phyloP scores from a whole-genome alignment of 2,329 filamentous ascomycete species.

The Fonsecaea nubica region DNA sequence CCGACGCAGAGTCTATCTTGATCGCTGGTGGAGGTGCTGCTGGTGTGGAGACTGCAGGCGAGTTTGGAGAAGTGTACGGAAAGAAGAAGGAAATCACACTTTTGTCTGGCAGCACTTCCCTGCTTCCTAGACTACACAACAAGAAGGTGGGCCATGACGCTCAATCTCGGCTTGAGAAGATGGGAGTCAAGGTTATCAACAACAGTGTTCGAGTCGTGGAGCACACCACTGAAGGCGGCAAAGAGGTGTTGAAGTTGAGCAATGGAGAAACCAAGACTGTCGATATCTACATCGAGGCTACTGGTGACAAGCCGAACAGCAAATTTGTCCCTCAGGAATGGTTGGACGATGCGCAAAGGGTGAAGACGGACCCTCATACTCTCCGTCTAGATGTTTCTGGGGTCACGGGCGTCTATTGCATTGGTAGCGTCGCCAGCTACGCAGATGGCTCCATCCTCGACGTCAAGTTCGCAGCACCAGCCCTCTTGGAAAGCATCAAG shows the following conservation, averaged over 20 bases:
- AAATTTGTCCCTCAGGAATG: slow-evolving; percentile 58
- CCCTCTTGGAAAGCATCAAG: slow-evolving; percentile 37
- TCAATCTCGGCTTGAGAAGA: slow-evolving; percentile 53
- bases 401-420: slow-evolving; percentile 38
- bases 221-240: slow-evolving; percentile 43
- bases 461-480: slow-evolving; percentile 36
- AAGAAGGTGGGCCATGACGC: slow-evolving; percentile 49
- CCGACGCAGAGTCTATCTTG: slow-evolving; percentile 52
- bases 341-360: slow-evolving; percentile 55
- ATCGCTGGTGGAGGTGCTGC: slow-evolving; percentile 58
- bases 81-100: slow-evolving; percentile 52
- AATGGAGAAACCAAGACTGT: slow-evolving; percentile 56
- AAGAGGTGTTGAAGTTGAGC: slow-evolving; percentile 52
- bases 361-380: slow-evolving; percentile 53
- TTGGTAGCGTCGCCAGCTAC: slow-evolving; percentile 40
- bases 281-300: slow-evolving; percentile 61
- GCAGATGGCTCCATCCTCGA: slow-evolving; percentile 39
- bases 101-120: slow-evolving; percentile 49
- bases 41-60: slow-evolving; percentile 58
- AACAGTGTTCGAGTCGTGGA: slow-evolving; percentile 46
- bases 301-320: slow-evolving; percentile 60
- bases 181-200: slow-evolving; percentile 56
- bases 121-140: slow-evolving; percentile 53
- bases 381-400: slow-evolving; percentile 39
- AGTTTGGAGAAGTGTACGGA: slow-evolving; percentile 52